Evolutionary conservation across 2,329 filamentous ascomycete genomes (phyloP).

Genomic region (Cladosporium halotolerans): DNA sequence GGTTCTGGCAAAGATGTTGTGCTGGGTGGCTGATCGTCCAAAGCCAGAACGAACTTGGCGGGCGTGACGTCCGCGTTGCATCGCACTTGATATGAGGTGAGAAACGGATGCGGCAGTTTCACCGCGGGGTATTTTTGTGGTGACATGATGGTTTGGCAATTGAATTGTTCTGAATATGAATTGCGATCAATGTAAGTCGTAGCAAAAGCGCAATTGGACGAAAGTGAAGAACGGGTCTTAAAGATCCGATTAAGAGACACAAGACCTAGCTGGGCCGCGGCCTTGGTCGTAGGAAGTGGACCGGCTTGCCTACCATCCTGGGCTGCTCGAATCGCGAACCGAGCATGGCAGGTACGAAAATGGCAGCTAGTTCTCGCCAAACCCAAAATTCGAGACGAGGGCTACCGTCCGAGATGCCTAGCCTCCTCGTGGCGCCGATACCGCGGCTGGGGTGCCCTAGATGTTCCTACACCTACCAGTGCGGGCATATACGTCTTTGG

Average conservation of each 20-base stretch:
- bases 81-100: constrained; percentile 38
- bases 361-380: not conserved
- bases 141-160: not conserved
- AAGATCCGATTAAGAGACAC: too few species aligned
- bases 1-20: constrained; percentile 32
- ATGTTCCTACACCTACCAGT: not conserved
- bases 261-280: too few species aligned
- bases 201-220: too few species aligned
- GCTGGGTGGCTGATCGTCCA: constrained; percentile 32
- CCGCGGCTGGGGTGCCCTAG: constrained; percentile 4
- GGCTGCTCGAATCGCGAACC: not conserved
- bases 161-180: not conserved
- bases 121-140: constrained; percentile 29
- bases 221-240: too few species aligned
- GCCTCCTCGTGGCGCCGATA: constrained; percentile 3
- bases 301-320: not conserved
- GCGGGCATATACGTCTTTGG: too few species aligned
- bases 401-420: not conserved
- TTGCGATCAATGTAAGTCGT: not conserved
- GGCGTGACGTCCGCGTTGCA: constrained; percentile 14
- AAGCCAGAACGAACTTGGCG: constrained; percentile 25
- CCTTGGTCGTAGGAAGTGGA: constrained; percentile 4
- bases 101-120: constrained; percentile 43
- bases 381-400: not conserved
- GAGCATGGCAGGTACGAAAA: constrained; percentile 8